A percentile compares a stretch with the other conserved stretches of the same genome.
Conservation (phyloP, 2,329 filamentous ascomycete genomes). For the Tolypocladium cylindrosporum region DNA sequence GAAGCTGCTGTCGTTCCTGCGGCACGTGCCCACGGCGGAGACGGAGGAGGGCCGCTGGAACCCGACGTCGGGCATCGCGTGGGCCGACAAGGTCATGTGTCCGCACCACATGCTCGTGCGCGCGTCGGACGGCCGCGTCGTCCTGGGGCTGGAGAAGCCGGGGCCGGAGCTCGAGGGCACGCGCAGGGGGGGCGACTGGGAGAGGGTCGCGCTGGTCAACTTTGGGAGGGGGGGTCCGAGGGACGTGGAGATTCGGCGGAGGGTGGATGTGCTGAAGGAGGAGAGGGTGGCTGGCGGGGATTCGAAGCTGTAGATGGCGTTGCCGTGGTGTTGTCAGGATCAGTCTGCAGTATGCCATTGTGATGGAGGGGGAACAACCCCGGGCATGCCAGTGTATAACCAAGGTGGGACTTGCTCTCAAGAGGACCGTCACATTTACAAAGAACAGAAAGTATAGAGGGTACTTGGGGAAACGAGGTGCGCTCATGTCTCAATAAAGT, state of each 20-base stretch:
- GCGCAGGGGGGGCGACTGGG: constrained; percentile 43
- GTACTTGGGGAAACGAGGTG: neutral
- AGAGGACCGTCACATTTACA: too few relatives aligned
- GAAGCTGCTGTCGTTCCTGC: constrained; percentile 43
- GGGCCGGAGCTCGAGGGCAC: constrained; percentile 41
- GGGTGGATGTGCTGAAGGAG: constrained; percentile 38
- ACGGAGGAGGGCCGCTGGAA: constrained; percentile 28
- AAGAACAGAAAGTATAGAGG: too few relatives aligned
- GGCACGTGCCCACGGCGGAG: constrained; percentile 28
- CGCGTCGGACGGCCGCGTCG: constrained; percentile 33
- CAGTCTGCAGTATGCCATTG: neutral
- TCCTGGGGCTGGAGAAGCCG: constrained; percentile 48
- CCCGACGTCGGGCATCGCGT: constrained; percentile 35
- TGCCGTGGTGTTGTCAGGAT: neutral
- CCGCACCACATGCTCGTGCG: constrained; percentile 37
- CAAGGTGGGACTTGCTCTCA: too few relatives aligned
- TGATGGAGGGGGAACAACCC: neutral
- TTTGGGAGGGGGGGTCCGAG: constrained; percentile 41
- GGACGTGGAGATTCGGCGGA: constrained; percentile 40
- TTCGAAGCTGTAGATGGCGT: neutral
- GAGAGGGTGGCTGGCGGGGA: constrained; percentile 20
- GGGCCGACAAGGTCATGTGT: constrained; percentile 53
- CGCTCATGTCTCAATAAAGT: neutral
- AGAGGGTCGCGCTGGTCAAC: constrained; percentile 47
- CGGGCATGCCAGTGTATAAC: neutral